These are phyloP conservation scores for Lathyrus aphaca DNA, from an alignment of 306 rosid genomes.

Conservation along the genomic window DNA sequence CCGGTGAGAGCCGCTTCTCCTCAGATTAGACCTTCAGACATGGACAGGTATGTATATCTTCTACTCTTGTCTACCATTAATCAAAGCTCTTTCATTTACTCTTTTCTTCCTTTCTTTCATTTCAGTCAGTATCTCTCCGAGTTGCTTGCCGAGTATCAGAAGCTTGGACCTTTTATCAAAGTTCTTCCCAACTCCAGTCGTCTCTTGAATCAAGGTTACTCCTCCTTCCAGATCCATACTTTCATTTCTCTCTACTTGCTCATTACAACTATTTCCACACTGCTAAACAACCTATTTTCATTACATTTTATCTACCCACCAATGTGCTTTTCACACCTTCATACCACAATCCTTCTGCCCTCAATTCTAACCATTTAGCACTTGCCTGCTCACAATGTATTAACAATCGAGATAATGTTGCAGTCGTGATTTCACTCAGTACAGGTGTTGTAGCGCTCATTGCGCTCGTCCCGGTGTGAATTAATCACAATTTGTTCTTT, in stretches of 20 bases:
- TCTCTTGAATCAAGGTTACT: conserved; percentile 82
- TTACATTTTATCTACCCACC: background rate
- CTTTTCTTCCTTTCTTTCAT: background rate
- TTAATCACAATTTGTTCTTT: too few relatives aligned
- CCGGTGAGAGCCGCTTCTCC: conserved; percentile 97
- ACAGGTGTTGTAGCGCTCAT: too few relatives aligned
- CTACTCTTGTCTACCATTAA: background rate
- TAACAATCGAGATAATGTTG: too few relatives aligned
- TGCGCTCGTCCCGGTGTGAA: too few relatives aligned
- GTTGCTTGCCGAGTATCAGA: conserved; percentile 88
- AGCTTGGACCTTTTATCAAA: conserved; percentile 93
- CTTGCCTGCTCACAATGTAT: too few relatives aligned
- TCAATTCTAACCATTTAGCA: too few relatives aligned
- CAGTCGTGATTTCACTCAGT: too few relatives aligned
- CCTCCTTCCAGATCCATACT: background rate
- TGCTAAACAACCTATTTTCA: too few relatives aligned
- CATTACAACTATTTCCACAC: too few relatives aligned
- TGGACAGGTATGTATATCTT: conserved; percentile 57
- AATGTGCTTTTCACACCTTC: too few relatives aligned
- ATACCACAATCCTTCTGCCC: too few relatives aligned
- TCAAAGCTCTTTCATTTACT: background rate
- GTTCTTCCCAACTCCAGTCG: conserved; percentile 90
- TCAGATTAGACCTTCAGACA: conserved; percentile 86
- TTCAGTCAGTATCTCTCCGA: conserved; percentile 86
- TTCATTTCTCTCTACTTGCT: too few relatives aligned